These are phyloP conservation scores for Penicillium subrubescens DNA, from an alignment of 495 filamentous ascomycete genomes.

Conservation along the genomic window DNA sequence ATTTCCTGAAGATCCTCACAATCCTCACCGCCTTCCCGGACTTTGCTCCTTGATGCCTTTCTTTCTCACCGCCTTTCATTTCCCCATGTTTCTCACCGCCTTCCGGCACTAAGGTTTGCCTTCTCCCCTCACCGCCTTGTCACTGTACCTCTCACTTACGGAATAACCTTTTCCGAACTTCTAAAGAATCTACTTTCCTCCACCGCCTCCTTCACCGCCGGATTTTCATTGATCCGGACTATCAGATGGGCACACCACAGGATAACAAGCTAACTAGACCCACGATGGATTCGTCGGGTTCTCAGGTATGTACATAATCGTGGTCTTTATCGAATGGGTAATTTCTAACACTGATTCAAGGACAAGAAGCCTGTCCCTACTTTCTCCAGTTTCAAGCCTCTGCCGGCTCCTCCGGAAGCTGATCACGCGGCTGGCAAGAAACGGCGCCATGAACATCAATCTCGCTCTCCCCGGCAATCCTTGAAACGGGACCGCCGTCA, in stretches of 20 bases:
- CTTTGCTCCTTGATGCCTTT: too few species aligned
- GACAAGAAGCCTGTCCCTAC: conserved; percentile 57
- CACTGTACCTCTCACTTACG: background rate
- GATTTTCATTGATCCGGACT: background rate
- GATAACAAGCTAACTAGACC: conserved; percentile 18
- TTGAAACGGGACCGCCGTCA: background rate
- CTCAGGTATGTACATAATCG: conserved; percentile 31
- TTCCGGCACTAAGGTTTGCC: background rate
- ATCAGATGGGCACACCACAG: conserved; percentile 3
- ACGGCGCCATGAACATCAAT: conserved; percentile 27
- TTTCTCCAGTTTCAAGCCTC: conserved; percentile 69
- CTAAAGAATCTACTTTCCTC: too few species aligned
- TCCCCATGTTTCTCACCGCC: background rate
- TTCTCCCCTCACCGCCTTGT: background rate
- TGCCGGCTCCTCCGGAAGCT: conserved; percentile 32
- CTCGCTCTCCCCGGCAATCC: conserved; percentile 20
- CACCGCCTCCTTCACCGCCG: background rate
- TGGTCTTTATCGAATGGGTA: background rate
- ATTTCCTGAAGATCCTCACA: background rate
- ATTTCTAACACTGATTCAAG: conserved; percentile 20
- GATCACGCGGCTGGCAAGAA: conserved; percentile 2
- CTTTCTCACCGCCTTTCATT: background rate
- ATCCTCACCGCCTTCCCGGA: background rate
- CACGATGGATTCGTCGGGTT: conserved; percentile 44
- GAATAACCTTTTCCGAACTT: background rate